Evolutionary conservation across 2,329 filamentous ascomycete genomes (phyloP).

Genomic region (Rhynchosporium secalis): DNA sequence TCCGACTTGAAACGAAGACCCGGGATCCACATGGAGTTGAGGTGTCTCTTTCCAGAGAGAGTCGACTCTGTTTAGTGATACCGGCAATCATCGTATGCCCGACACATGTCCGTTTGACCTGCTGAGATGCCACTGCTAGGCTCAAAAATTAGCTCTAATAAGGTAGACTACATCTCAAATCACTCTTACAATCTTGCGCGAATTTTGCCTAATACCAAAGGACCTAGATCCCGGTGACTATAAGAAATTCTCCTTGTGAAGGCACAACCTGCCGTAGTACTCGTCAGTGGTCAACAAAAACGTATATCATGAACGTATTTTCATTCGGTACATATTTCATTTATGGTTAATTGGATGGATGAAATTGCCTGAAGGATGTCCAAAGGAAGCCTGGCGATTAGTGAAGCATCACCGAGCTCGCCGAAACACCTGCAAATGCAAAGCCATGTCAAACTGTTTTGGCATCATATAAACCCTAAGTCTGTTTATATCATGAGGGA

Average conservation of each 20-base stretch:
- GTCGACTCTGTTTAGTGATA: too few species aligned
- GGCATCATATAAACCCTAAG: constrained; percentile 4
- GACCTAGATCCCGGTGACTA: constrained; percentile 47
- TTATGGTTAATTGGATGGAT: constrained; percentile 60
- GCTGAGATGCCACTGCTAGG: too few species aligned
- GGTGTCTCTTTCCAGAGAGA: too few species aligned
- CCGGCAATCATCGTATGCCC: too few species aligned
- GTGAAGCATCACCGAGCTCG: constrained; percentile 38
- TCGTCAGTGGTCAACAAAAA: constrained; percentile 55
- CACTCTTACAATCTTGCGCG: too few species aligned
- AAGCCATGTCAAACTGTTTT: neutral
- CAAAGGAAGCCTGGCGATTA: constrained; percentile 54
- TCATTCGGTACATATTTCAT: constrained; percentile 83
- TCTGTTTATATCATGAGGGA: neutral
- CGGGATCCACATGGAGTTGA: too few species aligned
- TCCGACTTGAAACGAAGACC: too few species aligned
- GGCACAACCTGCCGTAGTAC: constrained; percentile 89
- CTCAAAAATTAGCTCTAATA: too few species aligned
- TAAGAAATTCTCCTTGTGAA: constrained; percentile 89
- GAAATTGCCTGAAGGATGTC: constrained; percentile 68
- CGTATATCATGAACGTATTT: constrained; percentile 80
- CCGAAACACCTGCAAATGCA: constrained; percentile 21
- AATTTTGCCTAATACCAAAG: too few species aligned
- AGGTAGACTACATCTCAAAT: too few species aligned
- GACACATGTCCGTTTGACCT: too few species aligned